Percentiles rank a stretch among this genome's conserved stretches.
These are phyloP conservation scores for Cercophora samala DNA, from an alignment of 495 filamentous ascomycete species.

Conservation along the genomic window DNA sequence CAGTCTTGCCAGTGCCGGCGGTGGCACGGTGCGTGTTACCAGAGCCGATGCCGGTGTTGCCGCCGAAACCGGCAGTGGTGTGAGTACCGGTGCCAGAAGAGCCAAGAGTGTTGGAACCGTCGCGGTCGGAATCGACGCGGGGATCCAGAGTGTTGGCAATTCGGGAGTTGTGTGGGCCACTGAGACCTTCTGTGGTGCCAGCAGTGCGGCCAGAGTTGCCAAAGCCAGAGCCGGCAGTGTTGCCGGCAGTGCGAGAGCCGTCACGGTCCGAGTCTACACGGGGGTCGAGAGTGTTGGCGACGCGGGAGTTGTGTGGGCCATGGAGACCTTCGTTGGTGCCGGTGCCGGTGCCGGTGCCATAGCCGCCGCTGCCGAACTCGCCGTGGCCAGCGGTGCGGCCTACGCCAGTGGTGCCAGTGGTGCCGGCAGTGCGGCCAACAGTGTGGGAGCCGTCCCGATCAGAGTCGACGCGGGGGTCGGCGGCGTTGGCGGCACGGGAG, in stretches of 20 bases:
- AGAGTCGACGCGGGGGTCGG: slow-evolving; percentile 50
- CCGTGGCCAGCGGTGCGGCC: slow-evolving; percentile 5
- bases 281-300: slow-evolving; percentile 48
- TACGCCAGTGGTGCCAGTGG: slow-evolving; percentile 16
- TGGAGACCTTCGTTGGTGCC: slow-evolving; percentile 26
- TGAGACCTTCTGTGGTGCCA: slow-evolving; percentile 17
- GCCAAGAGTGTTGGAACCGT: slow-evolving; percentile 19
- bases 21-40: not conserved
- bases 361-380: slow-evolving; percentile 9
- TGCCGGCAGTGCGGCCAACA: slow-evolving; percentile 29
- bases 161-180: slow-evolving; percentile 21
- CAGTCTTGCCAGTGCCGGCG: slow-evolving; percentile 35
- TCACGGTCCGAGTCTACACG: slow-evolving; percentile 47
- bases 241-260: slow-evolving; percentile 30
- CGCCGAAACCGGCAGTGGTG: slow-evolving; percentile 23
- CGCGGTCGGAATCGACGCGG: slow-evolving; percentile 20
- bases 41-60: slow-evolving; percentile 21
- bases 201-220: slow-evolving; percentile 15
- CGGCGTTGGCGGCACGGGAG: slow-evolving; percentile 42
- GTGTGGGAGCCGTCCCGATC: slow-evolving; percentile 37
- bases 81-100: slow-evolving; percentile 16
- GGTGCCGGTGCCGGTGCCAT: slow-evolving; percentile 18
- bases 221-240: slow-evolving; percentile 17
- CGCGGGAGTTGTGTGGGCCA: slow-evolving; percentile 36
- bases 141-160: slow-evolving; percentile 22